Evolutionary conservation across 768 basidiomycete genomes (phyloP).

Genomic region (Gloeopeniophorella convolvens): DNA sequence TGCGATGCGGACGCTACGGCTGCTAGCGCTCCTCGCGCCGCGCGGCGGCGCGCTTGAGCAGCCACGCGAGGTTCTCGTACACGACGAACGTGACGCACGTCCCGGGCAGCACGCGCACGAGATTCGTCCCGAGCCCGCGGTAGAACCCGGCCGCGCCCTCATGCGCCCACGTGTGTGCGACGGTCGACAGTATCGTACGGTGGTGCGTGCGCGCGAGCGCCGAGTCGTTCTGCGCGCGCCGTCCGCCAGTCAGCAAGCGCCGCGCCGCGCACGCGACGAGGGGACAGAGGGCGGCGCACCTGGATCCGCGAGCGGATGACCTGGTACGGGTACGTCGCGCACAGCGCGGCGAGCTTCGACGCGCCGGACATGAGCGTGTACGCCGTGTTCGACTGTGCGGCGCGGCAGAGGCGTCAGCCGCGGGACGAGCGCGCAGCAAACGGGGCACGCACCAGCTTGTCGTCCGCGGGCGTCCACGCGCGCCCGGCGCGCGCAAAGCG

Average conservation of each 20-base stretch:
- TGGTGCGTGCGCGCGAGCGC: constrained; percentile 44
- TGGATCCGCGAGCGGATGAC: constrained; percentile 93
- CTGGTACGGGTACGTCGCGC: constrained; percentile 93
- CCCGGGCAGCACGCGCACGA: constrained; percentile 91
- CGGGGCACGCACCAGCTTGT: constrained; percentile 69
- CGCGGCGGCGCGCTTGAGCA: constrained; percentile 61
- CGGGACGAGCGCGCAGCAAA: not conserved
- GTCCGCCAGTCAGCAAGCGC: not conserved
- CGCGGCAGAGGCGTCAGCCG: not conserved
- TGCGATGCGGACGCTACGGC: too few species aligned
- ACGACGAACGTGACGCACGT: constrained; percentile 98
- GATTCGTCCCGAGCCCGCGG: constrained; percentile 89
- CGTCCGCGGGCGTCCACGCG: constrained; percentile 63
- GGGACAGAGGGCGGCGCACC: constrained; percentile 45
- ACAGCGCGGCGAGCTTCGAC: constrained; percentile 81
- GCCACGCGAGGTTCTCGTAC: constrained; percentile 88
- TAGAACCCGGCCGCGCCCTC: constrained; percentile 89
- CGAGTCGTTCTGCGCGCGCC: constrained; percentile 46
- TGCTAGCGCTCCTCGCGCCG: constrained; percentile 32
- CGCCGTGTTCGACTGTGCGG: constrained; percentile 73
- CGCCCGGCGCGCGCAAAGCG: constrained; percentile 54
- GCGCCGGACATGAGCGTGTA: constrained; percentile 91
- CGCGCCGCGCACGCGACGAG: too few species aligned
- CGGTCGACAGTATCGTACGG: constrained; percentile 77
- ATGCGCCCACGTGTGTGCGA: constrained; percentile 70